Conservation (phyloP, 805 yeast genomes). For the Candida adriatica region DNA sequence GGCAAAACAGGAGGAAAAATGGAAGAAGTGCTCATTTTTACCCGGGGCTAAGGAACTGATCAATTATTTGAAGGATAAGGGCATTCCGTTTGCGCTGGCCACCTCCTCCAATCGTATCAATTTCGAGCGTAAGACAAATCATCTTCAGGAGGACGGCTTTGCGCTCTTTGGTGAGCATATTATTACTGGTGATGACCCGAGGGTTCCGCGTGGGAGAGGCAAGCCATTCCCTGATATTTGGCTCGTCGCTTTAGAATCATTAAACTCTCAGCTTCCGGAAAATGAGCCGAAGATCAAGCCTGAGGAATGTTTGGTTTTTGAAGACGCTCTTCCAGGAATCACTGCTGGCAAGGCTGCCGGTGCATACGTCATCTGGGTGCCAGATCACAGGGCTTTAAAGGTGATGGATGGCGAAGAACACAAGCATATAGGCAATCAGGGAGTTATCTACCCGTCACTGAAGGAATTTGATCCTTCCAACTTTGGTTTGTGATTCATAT, state of each 20-base stretch:
- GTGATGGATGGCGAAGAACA: slow-evolving; percentile 45
- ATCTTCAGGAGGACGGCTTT: slow-evolving; percentile 51
- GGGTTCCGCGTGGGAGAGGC: slow-evolving; percentile 80
- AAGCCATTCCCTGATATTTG: slow-evolving; percentile 94
- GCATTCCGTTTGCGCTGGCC: slow-evolving; percentile 82
- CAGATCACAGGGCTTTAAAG: slow-evolving; percentile 66
- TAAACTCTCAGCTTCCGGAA: slow-evolving; percentile 48
- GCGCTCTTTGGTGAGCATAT: slow-evolving; percentile 56
- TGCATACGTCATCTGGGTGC: slow-evolving; percentile 89
- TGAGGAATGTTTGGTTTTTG: slow-evolving; percentile 83
- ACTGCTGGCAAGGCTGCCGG: slow-evolving; percentile 78
- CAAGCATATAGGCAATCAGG: slow-evolving; percentile 46
- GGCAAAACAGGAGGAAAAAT: slow-evolving; percentile 40
- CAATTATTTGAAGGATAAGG: slow-evolving; percentile 38
- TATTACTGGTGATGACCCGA: slow-evolving; percentile 83
- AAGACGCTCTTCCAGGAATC: slow-evolving; percentile 94
- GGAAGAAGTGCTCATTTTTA: slow-evolving; percentile 61
- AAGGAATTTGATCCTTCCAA: slow-evolving; percentile 43
- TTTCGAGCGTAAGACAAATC: slow-evolving; percentile 65
- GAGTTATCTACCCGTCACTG: slow-evolving; percentile 48
- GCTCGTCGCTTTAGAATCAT: slow-evolving; percentile 65
- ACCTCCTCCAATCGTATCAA: slow-evolving; percentile 69
- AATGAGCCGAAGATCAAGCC: slow-evolving; percentile 45
- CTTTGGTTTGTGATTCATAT: slow-evolving; percentile 32
- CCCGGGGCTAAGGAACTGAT: slow-evolving; percentile 84